Conservation (phyloP, 75 land plant genomes). For the Cunninghamia lanceolata region DNA sequence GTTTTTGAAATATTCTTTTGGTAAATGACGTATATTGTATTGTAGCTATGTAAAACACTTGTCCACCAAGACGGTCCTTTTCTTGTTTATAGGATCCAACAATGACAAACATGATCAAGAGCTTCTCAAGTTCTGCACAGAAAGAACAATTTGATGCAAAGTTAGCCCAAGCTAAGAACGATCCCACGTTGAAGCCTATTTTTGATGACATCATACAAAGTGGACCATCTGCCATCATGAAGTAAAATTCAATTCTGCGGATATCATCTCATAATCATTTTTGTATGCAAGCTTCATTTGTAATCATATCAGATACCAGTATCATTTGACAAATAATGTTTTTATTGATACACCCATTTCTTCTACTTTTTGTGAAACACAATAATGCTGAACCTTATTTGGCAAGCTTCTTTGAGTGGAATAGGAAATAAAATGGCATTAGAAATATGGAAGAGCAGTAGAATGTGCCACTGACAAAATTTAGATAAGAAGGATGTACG, state of each 20-base stretch:
- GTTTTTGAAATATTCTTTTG: not conserved
- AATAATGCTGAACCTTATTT: not conserved
- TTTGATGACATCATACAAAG: conserved; percentile 40
- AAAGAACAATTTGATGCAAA: not conserved
- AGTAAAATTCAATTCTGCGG: conserved; percentile 13
- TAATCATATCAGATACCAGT: not conserved
- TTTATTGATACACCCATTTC: not conserved
- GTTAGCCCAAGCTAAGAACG: not conserved
- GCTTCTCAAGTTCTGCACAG: conserved; percentile 3
- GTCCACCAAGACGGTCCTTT: not conserved
- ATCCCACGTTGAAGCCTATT: conserved; percentile 32
- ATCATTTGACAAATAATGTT: not conserved
- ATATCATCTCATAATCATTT: not conserved
- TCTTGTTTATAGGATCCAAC: not conserved
- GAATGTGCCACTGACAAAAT: not conserved
- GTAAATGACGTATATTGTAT: not conserved
- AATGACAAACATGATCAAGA: not conserved
- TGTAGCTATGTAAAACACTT: not conserved
- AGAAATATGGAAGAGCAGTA: not conserved
- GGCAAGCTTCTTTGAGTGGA: not conserved
- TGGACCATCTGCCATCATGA: conserved; percentile 44
- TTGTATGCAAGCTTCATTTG: not conserved
- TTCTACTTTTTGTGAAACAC: not conserved
- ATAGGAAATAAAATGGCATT: not conserved
- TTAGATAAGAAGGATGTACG: not conserved